phyloP scores from a whole-genome alignment of 2,329 filamentous ascomycete species.

The Neopestalotiopsis rosae region DNA sequence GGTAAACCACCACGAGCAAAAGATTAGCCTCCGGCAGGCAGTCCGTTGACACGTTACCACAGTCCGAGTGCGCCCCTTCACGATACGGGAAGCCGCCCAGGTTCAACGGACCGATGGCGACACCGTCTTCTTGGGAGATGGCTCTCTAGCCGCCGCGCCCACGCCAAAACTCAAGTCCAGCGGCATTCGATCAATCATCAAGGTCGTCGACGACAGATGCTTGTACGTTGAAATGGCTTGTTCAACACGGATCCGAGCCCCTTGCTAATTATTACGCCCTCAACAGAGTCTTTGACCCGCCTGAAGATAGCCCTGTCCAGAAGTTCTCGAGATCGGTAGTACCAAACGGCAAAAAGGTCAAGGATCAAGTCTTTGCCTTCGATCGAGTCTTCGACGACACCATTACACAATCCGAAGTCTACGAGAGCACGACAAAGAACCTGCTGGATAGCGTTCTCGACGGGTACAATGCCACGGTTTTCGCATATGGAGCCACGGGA shows the following conservation, averaged over 20 bases:
- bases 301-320: constrained; percentile 91
- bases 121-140: constrained; percentile 93
- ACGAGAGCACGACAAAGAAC: constrained; percentile 87
- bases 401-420: constrained; percentile 88
- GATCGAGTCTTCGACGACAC: constrained; percentile 97
- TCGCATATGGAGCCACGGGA: constrained; percentile 96
- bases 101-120: constrained; percentile 81
- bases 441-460: constrained; percentile 96
- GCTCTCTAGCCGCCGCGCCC: constrained; percentile 86
- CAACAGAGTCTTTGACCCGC: constrained; percentile 89
- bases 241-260: neutral
- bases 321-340: constrained; percentile 84
- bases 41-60: constrained; percentile 26
- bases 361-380: constrained; percentile 97
- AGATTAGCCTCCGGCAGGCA: neutral
- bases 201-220: constrained; percentile 94
- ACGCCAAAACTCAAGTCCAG: constrained; percentile 84
- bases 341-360: constrained; percentile 86
- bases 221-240: constrained; percentile 68
- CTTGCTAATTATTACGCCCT: neutral
- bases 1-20: constrained; percentile 41
- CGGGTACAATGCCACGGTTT: constrained; percentile 98
- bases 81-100: constrained; percentile 93
- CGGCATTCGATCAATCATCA: constrained; percentile 89
- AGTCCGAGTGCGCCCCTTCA: constrained; percentile 76